These are phyloP conservation scores for Crithidia thermophila DNA, from an alignment of 208 protist genomes.

Conservation along the genomic window DNA sequence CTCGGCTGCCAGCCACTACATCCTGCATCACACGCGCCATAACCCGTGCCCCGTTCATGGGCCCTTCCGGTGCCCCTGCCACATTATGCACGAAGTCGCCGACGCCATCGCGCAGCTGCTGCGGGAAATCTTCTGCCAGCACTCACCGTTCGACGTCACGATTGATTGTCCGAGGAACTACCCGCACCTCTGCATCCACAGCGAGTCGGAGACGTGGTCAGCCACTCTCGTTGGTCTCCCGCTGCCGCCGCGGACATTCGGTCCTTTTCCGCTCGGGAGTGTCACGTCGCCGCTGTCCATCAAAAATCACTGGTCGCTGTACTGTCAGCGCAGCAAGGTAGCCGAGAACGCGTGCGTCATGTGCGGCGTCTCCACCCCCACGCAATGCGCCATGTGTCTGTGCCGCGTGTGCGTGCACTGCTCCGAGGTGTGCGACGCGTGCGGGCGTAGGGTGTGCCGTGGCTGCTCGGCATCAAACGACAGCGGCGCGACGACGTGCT, in stretches of 20 bases:
- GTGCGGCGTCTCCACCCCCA: slow-evolving; percentile 11
- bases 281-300: slow-evolving; percentile 28
- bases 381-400: slow-evolving; percentile 26
- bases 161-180: slow-evolving; percentile 26
- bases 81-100: slow-evolving; percentile 41
- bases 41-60: slow-evolving; percentile 53
- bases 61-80: slow-evolving; percentile 62
- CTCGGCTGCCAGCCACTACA: not conserved
- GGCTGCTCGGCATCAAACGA: slow-evolving; percentile 69
- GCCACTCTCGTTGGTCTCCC: slow-evolving; percentile 20
- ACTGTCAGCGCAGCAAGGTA: slow-evolving; percentile 21
- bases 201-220: slow-evolving; percentile 27
- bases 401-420: slow-evolving; percentile 42
- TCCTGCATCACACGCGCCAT: slow-evolving; percentile 3
- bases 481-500: slow-evolving; percentile 71
- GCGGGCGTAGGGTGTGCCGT: slow-evolving; percentile 33
- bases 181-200: slow-evolving; percentile 34
- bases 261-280: slow-evolving; percentile 33
- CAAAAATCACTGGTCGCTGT: slow-evolving; percentile 19
- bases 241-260: slow-evolving; percentile 22
- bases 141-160: slow-evolving; percentile 29
- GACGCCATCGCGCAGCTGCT: slow-evolving; percentile 37
- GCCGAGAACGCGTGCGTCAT: slow-evolving; percentile 22
- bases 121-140: slow-evolving; percentile 37
- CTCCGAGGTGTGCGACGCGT: slow-evolving; percentile 31